Percentiles rank a stretch among this genome's conserved stretches.
phyloP scores from a whole-genome alignment of 1,284 basidiomycete species.

The Heliocybe sulcata region DNA sequence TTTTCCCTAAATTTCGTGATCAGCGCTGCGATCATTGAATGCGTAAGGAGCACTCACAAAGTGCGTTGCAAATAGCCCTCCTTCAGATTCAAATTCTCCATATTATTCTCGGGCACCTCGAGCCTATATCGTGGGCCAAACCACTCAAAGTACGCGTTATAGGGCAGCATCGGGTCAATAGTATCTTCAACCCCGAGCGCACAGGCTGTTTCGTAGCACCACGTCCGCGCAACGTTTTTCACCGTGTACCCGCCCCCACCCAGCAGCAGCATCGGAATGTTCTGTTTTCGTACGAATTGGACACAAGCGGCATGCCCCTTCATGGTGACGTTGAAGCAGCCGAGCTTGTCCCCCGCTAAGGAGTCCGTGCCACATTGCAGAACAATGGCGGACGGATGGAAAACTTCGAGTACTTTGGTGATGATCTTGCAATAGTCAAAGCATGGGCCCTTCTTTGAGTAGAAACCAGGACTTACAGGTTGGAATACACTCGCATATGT shows the following conservation, averaged over 20 bases:
- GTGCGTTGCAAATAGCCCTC: slow-evolving; percentile 80
- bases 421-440: slow-evolving; percentile 51
- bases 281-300: slow-evolving; percentile 78
- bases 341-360: slow-evolving; percentile 91
- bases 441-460: not conserved
- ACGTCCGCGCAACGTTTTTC: slow-evolving; percentile 91
- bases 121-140: slow-evolving; percentile 94
- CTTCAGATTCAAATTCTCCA: slow-evolving; percentile 88
- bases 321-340: slow-evolving; percentile 96
- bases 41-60: slow-evolving; percentile 45
- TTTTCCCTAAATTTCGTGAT: slow-evolving; percentile 37
- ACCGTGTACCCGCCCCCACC: slow-evolving; percentile 97
- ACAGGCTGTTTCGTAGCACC: slow-evolving; percentile 97
- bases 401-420: slow-evolving; percentile 85
- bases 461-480: slow-evolving; percentile 52
- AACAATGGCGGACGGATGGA: slow-evolving; percentile 83
- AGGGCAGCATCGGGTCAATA: slow-evolving; percentile 82
- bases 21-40: too few species aligned
- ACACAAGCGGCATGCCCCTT: slow-evolving; percentile 92
- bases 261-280: slow-evolving; percentile 85
- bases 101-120: slow-evolving; percentile 87
- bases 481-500: slow-evolving; percentile 81
- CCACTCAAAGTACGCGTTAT: slow-evolving; percentile 97
- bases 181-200: slow-evolving; percentile 78
- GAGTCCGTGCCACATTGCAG: slow-evolving; percentile 97